A percentile compares a stretch with the other conserved stretches of the same genome.
These are phyloP conservation scores for Neocallimastix lanati DNA, from an alignment of 192 early-diverging fungal species.

Conservation along the genomic window DNA sequence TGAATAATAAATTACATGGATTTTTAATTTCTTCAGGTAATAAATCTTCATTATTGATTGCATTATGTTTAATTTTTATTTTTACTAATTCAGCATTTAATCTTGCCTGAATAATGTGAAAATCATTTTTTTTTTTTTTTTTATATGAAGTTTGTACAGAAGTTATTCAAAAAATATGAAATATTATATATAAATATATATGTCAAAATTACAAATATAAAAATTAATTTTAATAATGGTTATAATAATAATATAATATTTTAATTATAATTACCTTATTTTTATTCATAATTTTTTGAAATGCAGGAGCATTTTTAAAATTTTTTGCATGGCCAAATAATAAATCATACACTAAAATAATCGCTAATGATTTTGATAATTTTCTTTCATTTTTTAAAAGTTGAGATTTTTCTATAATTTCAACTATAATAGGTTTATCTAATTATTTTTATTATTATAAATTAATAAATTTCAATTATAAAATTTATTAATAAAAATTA, in stretches of 20 bases:
- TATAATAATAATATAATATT: no score
- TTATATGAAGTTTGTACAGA: no score
- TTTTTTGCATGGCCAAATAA: not conserved
- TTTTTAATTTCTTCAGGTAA: conserved; percentile 31
- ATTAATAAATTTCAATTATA: not conserved
- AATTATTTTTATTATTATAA: no score
- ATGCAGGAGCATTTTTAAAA: not conserved
- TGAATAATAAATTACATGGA: conserved; percentile 3
- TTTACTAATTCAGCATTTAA: conserved; percentile 61
- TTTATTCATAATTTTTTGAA: not conserved
- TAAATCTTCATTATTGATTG: conserved; percentile 47
- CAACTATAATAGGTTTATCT: conserved; percentile 27
- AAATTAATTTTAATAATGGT: no score
- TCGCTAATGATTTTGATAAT: conserved; percentile 1
- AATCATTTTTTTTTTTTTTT: no score
- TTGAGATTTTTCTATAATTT: conserved; percentile 26
- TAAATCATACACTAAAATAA: conserved; percentile 4
- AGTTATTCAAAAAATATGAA: no score
- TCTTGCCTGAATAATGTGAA: no score
- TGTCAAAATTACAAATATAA: no score
- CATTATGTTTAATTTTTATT: conserved; percentile 49
- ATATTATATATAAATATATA: no score
- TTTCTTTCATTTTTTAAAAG: conserved; percentile 11
- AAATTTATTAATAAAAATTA: not conserved
- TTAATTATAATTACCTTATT: not conserved